Percentiles rank a stretch among this genome's conserved stretches.
Conservation (phyloP, 176 grass and related monocot species). For the Microstegium vimineum region DNA sequence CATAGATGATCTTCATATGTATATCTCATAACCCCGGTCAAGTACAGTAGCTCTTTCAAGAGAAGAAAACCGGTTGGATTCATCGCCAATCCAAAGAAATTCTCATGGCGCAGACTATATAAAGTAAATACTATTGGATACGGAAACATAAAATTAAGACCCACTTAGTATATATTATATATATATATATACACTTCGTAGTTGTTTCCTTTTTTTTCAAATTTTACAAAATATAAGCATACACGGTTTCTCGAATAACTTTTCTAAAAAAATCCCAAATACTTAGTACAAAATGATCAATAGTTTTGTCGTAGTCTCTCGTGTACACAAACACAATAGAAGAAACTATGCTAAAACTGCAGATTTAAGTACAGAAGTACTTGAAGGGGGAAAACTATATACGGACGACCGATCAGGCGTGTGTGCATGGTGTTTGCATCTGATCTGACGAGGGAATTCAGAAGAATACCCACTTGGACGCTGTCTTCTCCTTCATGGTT, state of each 20-base stretch:
- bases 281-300: conserved; percentile 15
- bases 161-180: too few relatives aligned
- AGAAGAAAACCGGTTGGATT: not conserved
- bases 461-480: conserved; percentile 75
- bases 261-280: not conserved
- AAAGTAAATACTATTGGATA: not conserved
- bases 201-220: not conserved
- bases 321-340: not conserved
- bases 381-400: not conserved
- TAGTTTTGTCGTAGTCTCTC: conserved; percentile 3
- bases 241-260: not conserved
- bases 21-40: not conserved
- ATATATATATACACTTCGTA: not conserved
- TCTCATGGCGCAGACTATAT: not conserved
- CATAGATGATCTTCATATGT: not conserved
- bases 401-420: not conserved
- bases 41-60: not conserved
- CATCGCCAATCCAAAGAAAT: not conserved
- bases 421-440: not conserved
- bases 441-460: conserved; percentile 10
- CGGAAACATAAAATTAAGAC: not conserved
- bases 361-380: conserved; percentile 34
- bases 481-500: conserved; percentile 81
- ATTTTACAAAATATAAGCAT: conserved; percentile 1
- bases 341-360: not conserved